Percentiles rank a stretch among this genome's conserved stretches.
Conservation (phyloP, 192 early-diverging fungal species). For the Coemansia reversa region DNA sequence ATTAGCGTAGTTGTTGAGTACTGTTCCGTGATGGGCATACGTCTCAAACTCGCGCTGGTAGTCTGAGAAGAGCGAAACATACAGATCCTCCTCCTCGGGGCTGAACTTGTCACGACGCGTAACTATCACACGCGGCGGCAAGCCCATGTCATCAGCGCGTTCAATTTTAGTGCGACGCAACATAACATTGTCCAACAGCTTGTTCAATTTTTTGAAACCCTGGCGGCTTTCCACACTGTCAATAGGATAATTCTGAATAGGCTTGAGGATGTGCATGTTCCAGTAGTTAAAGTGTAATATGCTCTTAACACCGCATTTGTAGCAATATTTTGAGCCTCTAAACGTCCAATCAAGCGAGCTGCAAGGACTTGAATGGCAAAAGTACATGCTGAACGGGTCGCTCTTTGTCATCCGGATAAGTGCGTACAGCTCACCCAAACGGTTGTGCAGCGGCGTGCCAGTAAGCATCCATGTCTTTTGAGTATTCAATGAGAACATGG, state of each 20-base stretch:
- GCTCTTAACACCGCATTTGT: constrained; percentile 59
- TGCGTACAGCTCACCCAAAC: constrained; percentile 90
- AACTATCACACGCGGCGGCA: constrained; percentile 81
- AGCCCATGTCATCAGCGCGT: constrained; percentile 80
- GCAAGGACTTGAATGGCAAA: constrained; percentile 77
- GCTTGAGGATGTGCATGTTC: constrained; percentile 89
- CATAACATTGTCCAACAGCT: constrained; percentile 84
- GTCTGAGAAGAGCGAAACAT: constrained; percentile 77
- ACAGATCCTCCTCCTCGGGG: constrained; percentile 88
- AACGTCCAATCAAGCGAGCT: constrained; percentile 67
- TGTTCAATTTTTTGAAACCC: constrained; percentile 75
- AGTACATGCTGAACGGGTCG: constrained; percentile 84
- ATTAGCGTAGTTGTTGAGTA: constrained; percentile 90
- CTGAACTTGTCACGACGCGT: constrained; percentile 82
- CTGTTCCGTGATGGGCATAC: constrained; percentile 75
- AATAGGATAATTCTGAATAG: constrained; percentile 70
- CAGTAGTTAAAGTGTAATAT: constrained; percentile 79
- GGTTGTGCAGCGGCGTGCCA: constrained; percentile 92
- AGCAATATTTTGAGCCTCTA: constrained; percentile 49
- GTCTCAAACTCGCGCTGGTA: constrained; percentile 74
- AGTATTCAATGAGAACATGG: constrained; percentile 71
- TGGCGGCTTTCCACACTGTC: constrained; percentile 23
- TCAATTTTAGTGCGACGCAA: constrained; percentile 87
- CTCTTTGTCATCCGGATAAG: constrained; percentile 85
- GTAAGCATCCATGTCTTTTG: constrained; percentile 79